A percentile compares a stretch with the other conserved stretches of the same genome.
These are phyloP conservation scores for Umbelopsis vinacea DNA, from an alignment of 192 early-diverging fungal genomes.

Conservation along the genomic window DNA sequence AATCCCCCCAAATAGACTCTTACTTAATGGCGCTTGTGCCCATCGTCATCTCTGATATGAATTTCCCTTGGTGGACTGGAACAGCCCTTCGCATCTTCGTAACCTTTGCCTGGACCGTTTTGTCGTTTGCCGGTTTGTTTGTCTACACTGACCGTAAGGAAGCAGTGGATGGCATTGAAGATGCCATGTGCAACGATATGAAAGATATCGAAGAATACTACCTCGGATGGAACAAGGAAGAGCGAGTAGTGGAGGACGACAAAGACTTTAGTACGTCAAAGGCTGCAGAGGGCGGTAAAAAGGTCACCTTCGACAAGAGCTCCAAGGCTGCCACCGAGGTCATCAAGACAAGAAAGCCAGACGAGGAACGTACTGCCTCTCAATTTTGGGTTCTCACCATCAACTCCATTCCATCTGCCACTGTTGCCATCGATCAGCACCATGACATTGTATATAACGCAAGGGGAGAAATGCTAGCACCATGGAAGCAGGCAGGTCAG, in stretches of 20 bases:
- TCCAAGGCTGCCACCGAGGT: constrained; percentile 29
- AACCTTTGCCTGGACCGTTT: constrained; percentile 13
- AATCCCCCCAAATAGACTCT: not conserved
- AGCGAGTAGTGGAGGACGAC: constrained; percentile 32
- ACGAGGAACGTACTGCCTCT: constrained; percentile 23
- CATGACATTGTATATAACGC: constrained; percentile 20
- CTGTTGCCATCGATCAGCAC: constrained; percentile 37
- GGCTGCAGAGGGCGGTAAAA: not conserved
- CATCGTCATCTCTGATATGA: not conserved
- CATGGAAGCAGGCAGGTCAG: constrained; percentile 21
- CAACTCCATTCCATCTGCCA: constrained; percentile 31
- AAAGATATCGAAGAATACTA: constrained; percentile 36
- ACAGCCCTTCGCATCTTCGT: constrained; percentile 2
- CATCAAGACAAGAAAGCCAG: constrained; percentile 12
- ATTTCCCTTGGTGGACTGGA: constrained; percentile 15
- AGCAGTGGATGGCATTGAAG: constrained; percentile 24
- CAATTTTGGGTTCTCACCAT: constrained; percentile 43
- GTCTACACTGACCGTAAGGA: constrained; percentile 29
- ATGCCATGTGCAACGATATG: constrained; percentile 30
- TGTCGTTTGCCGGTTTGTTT: constrained; percentile 31
- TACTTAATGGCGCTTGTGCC: constrained; percentile 31
- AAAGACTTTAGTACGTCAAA: not conserved
- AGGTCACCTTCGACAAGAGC: constrained; percentile 32
- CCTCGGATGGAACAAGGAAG: constrained; percentile 26
- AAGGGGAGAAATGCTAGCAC: not conserved